These are phyloP conservation scores for Vanrija sp. DNA, from an alignment of 1,284 basidiomycete species.

Conservation along the genomic window DNA sequence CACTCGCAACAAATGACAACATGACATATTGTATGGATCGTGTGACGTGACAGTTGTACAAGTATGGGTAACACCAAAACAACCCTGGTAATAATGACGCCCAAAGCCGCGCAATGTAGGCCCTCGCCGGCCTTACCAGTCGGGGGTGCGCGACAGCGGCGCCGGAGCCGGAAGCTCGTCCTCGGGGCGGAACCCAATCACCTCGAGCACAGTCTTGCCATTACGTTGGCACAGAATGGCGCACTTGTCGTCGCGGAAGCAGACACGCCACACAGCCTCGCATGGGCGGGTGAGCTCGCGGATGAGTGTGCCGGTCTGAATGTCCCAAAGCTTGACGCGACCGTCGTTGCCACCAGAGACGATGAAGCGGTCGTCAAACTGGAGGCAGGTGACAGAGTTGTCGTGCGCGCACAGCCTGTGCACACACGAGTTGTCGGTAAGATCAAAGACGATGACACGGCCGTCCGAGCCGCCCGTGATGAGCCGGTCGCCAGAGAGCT, in stretches of 20 bases:
- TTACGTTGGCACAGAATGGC: slow-evolving; percentile 77
- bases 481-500: slow-evolving; percentile 69
- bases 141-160: slow-evolving; percentile 6
- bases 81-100: too few species aligned
- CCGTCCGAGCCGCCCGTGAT: slow-evolving; percentile 93
- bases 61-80: too few species aligned
- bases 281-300: slow-evolving; percentile 70
- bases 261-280: slow-evolving; percentile 85
- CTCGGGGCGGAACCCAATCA: slow-evolving; percentile 51
- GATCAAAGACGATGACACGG: slow-evolving; percentile 82
- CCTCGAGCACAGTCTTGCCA: slow-evolving; percentile 84
- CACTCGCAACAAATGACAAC: too few species aligned
- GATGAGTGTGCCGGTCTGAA: slow-evolving; percentile 63
- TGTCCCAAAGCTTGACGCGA: slow-evolving; percentile 79
- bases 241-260: slow-evolving; percentile 70
- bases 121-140: slow-evolving; percentile 9
- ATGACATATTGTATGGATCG: too few species aligned
- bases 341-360: slow-evolving; percentile 78
- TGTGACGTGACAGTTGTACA: too few species aligned
- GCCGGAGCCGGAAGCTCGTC: slow-evolving; percentile 16
- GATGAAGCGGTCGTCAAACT: slow-evolving; percentile 74
- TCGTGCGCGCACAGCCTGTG: slow-evolving; percentile 66
- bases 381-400: slow-evolving; percentile 83
- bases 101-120: too few species aligned
- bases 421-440: slow-evolving; percentile 56